A percentile compares a stretch with the other conserved stretches of the same genome.
Evolutionary conservation across 2,329 filamentous ascomycete species (phyloP).

Genomic region (Chalara sp.): DNA sequence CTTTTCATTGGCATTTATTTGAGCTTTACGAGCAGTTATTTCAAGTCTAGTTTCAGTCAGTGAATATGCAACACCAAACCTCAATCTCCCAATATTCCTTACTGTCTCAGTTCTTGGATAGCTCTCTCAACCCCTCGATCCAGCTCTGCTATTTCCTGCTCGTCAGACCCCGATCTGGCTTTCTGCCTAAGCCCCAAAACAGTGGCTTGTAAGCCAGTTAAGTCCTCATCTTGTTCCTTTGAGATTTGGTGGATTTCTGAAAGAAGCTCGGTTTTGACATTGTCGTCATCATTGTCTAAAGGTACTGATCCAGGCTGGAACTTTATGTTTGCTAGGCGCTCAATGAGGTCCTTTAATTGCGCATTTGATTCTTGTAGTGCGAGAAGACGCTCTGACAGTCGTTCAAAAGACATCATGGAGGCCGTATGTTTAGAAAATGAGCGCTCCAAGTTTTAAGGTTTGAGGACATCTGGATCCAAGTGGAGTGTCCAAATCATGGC

Average conservation of each 20-base stretch:
- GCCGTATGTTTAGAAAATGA: not conserved
- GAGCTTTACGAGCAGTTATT: conserved; percentile 71
- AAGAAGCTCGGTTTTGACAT: conserved; percentile 63
- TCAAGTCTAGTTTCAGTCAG: conserved; percentile 10
- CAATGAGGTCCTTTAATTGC: conserved; percentile 52
- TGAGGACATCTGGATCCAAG: too few relatives aligned
- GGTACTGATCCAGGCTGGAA: conserved; percentile 53
- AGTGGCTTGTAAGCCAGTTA: conserved; percentile 75
- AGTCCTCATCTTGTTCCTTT: conserved; percentile 73
- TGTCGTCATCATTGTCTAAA: conserved; percentile 35
- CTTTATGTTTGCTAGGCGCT: conserved; percentile 49
- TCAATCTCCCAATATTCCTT: not conserved
- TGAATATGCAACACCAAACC: not conserved
- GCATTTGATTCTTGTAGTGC: conserved; percentile 54
- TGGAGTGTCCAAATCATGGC: too few relatives aligned
- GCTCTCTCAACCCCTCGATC: conserved; percentile 61
- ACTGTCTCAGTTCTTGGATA: conserved; percentile 66
- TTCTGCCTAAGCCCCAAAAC: conserved; percentile 59
- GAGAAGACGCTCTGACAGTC: conserved; percentile 53
- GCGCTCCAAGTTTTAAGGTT: too few relatives aligned
- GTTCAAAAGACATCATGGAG: conserved; percentile 49
- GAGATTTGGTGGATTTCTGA: conserved; percentile 74
- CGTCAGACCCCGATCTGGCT: conserved; percentile 43
- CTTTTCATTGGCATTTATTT: conserved; percentile 70
- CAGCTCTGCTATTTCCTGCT: conserved; percentile 58